phyloP scores from a whole-genome alignment of 768 basidiomycete species.

The Clathrus columnatus region DNA sequence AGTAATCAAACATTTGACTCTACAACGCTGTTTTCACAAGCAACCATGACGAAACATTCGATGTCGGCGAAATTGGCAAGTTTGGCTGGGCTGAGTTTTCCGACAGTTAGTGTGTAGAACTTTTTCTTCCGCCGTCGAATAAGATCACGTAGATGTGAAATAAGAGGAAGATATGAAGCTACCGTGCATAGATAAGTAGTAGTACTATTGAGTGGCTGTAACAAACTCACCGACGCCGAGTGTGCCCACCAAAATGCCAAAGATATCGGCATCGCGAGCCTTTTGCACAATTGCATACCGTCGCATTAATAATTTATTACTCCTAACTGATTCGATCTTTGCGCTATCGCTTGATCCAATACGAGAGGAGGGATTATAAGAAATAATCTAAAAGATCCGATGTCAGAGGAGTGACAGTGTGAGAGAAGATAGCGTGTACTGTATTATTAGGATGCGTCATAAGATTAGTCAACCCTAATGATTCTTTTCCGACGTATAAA shows the following conservation, averaged over 20 bases:
- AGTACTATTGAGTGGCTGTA: neutral
- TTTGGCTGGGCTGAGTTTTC: slow-evolving; percentile 91
- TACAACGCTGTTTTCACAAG: slow-evolving; percentile 86
- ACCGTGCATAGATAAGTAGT: neutral
- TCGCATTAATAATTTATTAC: slow-evolving; percentile 81
- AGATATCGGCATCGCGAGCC: slow-evolving; percentile 86
- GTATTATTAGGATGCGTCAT: slow-evolving; percentile 66
- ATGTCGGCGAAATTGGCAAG: slow-evolving; percentile 94
- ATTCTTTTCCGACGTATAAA: slow-evolving; percentile 71
- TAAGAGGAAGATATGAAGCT: slow-evolving; percentile 83
- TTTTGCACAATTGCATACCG: slow-evolving; percentile 82
- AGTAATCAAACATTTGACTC: slow-evolving; percentile 48
- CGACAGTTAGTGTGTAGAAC: slow-evolving; percentile 89
- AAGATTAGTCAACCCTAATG: slow-evolving; percentile 72
- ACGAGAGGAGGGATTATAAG: slow-evolving; percentile 56
- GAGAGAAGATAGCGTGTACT: slow-evolving; percentile 26
- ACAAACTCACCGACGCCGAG: slow-evolving; percentile 69
- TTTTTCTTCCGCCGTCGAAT: slow-evolving; percentile 71
- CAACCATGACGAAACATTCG: slow-evolving; percentile 91
- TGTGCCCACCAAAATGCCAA: slow-evolving; percentile 92
- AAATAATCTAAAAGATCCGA: slow-evolving; percentile 47
- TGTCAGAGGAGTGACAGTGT: neutral
- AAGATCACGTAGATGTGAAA: slow-evolving; percentile 67
- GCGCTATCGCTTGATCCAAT: slow-evolving; percentile 23
- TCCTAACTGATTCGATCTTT: slow-evolving; percentile 52